Conservation (phyloP, 2,329 filamentous ascomycete genomes). For the Tolypocladium ophioglossoides region DNA sequence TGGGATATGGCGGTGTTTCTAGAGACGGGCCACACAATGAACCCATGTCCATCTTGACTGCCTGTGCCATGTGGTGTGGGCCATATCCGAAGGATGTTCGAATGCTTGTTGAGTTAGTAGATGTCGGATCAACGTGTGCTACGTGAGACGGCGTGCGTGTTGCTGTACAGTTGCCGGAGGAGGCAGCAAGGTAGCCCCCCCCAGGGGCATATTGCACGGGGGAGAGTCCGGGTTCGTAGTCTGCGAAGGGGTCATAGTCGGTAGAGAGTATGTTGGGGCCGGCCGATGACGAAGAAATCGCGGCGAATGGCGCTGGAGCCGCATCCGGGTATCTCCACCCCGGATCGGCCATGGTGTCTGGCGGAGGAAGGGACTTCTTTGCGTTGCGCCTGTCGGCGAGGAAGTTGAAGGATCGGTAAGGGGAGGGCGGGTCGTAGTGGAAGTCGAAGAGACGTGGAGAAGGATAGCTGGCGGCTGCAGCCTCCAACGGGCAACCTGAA, state of each 20-base stretch:
- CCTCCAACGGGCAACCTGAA: not conserved
- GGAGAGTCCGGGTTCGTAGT: not conserved
- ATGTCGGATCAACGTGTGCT: not conserved
- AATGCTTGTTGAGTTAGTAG: not conserved
- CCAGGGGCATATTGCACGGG: not conserved
- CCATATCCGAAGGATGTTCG: not conserved
- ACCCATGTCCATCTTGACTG: not conserved
- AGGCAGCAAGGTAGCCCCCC: not conserved
- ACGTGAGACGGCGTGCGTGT: not conserved
- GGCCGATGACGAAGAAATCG: not conserved
- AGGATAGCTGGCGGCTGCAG: not conserved
- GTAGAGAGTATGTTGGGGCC: not conserved
- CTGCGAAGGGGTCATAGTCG: not conserved
- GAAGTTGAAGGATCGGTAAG: not conserved
- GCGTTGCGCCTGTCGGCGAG: not conserved
- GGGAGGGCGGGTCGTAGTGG: not conserved
- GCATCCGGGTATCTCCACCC: not conserved
- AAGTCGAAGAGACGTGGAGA: not conserved
- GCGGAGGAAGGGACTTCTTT: not conserved
- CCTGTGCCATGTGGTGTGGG: not conserved
- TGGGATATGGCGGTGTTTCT: not conserved
- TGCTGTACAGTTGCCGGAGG: not conserved
- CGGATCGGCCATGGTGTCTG: not conserved
- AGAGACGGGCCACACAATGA: not conserved
- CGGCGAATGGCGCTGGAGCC: not conserved